Evolutionary conservation across 108 stramenopile genomes (phyloP).

Genomic region (Pseudonitzschia multiseries): DNA sequence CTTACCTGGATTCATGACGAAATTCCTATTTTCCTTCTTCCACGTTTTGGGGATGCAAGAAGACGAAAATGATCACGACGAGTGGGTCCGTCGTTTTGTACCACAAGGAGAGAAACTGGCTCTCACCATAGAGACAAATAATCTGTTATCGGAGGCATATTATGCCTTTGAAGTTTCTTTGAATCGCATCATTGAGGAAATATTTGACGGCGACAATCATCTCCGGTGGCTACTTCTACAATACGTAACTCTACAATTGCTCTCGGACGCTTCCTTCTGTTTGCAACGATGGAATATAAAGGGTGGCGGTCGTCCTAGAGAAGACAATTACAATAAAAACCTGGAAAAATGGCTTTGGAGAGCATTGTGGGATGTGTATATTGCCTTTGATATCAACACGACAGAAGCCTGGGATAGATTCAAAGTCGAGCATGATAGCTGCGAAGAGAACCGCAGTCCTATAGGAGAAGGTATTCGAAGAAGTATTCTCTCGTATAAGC

Average conservation of each 20-base stretch:
- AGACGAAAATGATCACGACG: constrained; percentile 33
- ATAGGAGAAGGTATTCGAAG: background rate
- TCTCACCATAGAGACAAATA: constrained; percentile 53
- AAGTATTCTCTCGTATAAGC: background rate
- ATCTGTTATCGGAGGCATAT: constrained; percentile 51
- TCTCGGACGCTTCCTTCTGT: constrained; percentile 71
- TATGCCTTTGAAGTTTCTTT: constrained; percentile 62
- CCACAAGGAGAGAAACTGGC: constrained; percentile 45
- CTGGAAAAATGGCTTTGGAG: constrained; percentile 75
- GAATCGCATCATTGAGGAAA: constrained; percentile 54
- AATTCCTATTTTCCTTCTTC: constrained; percentile 73
- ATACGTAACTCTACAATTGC: constrained; percentile 64
- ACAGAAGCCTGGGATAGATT: constrained; percentile 34
- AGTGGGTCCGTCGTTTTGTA: constrained; percentile 70
- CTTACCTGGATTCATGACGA: constrained; percentile 75
- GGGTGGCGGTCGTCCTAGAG: constrained; percentile 54
- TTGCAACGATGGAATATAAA: constrained; percentile 72
- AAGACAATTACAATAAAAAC: constrained; percentile 46
- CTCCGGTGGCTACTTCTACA: constrained; percentile 59
- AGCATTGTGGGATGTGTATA: constrained; percentile 60
- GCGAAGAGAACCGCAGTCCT: background rate
- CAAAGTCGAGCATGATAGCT: constrained; percentile 27
- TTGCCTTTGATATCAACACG: constrained; percentile 51
- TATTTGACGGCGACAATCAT: constrained; percentile 62
- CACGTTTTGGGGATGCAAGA: constrained; percentile 82